These are phyloP conservation scores for Aurifilum marmelostoma DNA, from an alignment of 2,329 filamentous ascomycete species.

Conservation along the genomic window DNA sequence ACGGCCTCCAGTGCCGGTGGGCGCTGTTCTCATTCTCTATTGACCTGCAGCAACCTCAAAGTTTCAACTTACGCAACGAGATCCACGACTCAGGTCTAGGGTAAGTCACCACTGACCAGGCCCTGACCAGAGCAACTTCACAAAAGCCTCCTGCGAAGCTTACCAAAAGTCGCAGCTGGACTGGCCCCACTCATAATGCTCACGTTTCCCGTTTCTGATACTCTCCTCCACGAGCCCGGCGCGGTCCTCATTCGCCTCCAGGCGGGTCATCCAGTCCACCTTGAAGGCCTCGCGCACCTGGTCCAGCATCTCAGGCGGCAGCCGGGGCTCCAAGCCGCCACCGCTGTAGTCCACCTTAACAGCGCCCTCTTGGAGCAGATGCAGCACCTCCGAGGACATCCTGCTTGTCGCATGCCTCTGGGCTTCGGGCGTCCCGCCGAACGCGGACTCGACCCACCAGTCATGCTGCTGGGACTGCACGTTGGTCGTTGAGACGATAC, in stretches of 20 bases:
- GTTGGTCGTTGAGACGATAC: conserved; percentile 48
- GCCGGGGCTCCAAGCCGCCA: neutral
- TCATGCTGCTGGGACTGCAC: conserved; percentile 48
- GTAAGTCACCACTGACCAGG: neutral
- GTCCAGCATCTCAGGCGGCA: conserved; percentile 25
- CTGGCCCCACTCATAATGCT: neutral
- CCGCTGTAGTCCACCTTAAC: neutral
- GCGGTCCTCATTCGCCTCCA: conserved; percentile 28
- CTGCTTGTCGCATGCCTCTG: conserved; percentile 15
- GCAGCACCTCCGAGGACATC: conserved; percentile 26
- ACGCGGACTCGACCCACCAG: conserved; percentile 41
- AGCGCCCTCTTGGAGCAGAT: conserved; percentile 25
- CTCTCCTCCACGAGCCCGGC: conserved; percentile 30
- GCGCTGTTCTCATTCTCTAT: neutral
- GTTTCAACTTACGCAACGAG: neutral
- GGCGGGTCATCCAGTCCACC: conserved; percentile 18
- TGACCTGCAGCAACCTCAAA: neutral
- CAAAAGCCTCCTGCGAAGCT: conserved; percentile 3
- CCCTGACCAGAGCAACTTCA: neutral
- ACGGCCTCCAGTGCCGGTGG: neutral
- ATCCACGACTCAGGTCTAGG: neutral
- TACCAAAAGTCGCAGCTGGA: conserved; percentile 5
- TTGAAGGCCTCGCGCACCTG: conserved; percentile 11
- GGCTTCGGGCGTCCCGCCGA: conserved; percentile 12
- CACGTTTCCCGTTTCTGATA: neutral